Percentiles rank a stretch among this genome's conserved stretches.
Conservation (phyloP, 2,329 filamentous ascomycete species). For the Metarhizium rileyi region DNA sequence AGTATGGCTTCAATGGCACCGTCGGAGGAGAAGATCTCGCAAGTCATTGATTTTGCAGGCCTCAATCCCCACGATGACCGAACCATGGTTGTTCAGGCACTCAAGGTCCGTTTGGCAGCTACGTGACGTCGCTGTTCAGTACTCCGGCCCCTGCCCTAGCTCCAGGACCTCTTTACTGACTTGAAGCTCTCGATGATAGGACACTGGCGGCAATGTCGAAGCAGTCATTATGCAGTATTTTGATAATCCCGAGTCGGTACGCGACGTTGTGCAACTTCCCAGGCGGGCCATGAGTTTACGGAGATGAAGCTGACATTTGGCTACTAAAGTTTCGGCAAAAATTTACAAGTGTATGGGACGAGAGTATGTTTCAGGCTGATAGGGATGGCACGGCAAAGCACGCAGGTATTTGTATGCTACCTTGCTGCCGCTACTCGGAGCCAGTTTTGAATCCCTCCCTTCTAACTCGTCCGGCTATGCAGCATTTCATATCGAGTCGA, state of each 20-base stretch:
- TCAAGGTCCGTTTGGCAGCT: slow-evolving; percentile 24
- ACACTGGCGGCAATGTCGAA: slow-evolving; percentile 35
- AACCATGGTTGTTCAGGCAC: slow-evolving; percentile 28
- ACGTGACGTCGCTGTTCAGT: not conserved
- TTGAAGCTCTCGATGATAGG: slow-evolving; percentile 12
- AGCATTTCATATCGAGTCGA: slow-evolving; percentile 48
- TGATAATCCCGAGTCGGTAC: slow-evolving; percentile 32
- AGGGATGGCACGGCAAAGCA: slow-evolving; percentile 38
- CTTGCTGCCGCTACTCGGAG: not conserved
- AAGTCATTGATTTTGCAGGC: slow-evolving; percentile 32
- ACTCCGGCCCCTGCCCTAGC: not conserved
- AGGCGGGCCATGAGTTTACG: not conserved
- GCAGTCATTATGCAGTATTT: slow-evolving; percentile 43
- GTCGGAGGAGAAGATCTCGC: slow-evolving; percentile 25
- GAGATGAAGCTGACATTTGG: not conserved
- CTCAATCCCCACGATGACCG: slow-evolving; percentile 28
- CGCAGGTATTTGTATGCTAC: slow-evolving; percentile 35
- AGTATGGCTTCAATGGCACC: slow-evolving; percentile 26
- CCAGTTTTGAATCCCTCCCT: not conserved
- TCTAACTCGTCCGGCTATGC: not conserved
- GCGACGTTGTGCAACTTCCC: slow-evolving; percentile 1
- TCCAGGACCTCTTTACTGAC: not conserved
- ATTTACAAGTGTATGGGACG: slow-evolving; percentile 43
- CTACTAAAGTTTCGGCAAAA: slow-evolving; percentile 36
- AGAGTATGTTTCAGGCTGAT: slow-evolving; percentile 40